A percentile compares a stretch with the other conserved stretches of the same genome.
phyloP scores from a whole-genome alignment of 371 early-diverging fungal genomes.

The Apophysomyces ossiformis region DNA sequence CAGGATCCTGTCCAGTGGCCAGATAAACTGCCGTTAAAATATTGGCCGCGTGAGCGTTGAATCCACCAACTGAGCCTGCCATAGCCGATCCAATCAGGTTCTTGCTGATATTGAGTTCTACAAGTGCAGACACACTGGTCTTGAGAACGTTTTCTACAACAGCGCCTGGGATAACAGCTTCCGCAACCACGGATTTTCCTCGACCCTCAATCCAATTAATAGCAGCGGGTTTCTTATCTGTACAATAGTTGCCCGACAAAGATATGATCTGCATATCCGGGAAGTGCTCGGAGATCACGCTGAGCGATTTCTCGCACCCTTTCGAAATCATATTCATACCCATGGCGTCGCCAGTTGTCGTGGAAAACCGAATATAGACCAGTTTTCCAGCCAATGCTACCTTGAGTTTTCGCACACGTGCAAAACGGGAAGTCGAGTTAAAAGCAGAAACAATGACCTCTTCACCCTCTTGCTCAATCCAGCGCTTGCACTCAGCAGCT shows the following conservation, averaged over 20 bases:
- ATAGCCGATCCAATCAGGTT: constrained; percentile 94
- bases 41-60: constrained; percentile 97
- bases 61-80: constrained; percentile 94
- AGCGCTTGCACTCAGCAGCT: constrained; percentile 77
- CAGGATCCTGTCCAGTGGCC: constrained; percentile 97
- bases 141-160: constrained; percentile 86
- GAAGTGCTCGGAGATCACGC: constrained; percentile 64
- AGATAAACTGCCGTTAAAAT: constrained; percentile 92
- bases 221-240: constrained; percentile 97
- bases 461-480: constrained; percentile 78
- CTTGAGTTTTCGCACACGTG: constrained; percentile 81
- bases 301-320: constrained; percentile 83
- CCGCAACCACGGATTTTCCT: constrained; percentile 92
- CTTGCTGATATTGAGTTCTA: constrained; percentile 84
- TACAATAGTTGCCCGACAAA: constrained; percentile 94
- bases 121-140: constrained; percentile 80
- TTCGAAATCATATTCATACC: constrained; percentile 99
- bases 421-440: constrained; percentile 92
- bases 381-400: constrained; percentile 84
- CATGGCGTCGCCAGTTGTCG: constrained; percentile 97
- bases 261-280: constrained; percentile 82
- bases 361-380: constrained; percentile 85
- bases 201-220: constrained; percentile 98
- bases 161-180: constrained; percentile 81
- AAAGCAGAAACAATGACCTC: constrained; percentile 74